A percentile compares a stretch with the other conserved stretches of the same genome.
These are phyloP conservation scores for Yamadazyma akitaensis DNA, from an alignment of 805 yeast species.

Conservation along the genomic window DNA sequence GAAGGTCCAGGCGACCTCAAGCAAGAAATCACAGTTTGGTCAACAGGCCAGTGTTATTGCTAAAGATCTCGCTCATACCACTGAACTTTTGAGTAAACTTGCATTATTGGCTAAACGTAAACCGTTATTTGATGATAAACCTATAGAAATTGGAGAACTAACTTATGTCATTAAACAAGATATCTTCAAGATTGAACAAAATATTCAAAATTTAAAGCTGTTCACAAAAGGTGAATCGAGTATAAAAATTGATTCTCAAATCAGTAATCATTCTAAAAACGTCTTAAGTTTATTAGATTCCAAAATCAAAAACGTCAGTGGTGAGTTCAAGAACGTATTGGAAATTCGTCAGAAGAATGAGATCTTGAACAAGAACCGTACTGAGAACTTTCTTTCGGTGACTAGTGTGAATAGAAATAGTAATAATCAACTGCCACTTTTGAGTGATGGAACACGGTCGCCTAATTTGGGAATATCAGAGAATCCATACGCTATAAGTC, in stretches of 20 bases:
- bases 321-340: constrained; percentile 85
- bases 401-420: constrained; percentile 21
- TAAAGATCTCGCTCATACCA: constrained; percentile 81
- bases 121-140: constrained; percentile 90
- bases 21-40: constrained; percentile 35
- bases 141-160: constrained; percentile 88
- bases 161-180: constrained; percentile 87
- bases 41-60: constrained; percentile 81
- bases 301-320: constrained; percentile 86
- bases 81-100: constrained; percentile 73
- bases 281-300: constrained; percentile 85
- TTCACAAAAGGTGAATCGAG: constrained; percentile 45
- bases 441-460: constrained; percentile 8
- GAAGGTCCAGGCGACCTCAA: constrained; percentile 20
- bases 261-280: constrained; percentile 72
- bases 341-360: constrained; percentile 85
- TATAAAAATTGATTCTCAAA: constrained; percentile 52
- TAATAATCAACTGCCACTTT: constrained; percentile 27
- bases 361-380: constrained; percentile 71
- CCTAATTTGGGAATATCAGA: constrained; percentile 21
- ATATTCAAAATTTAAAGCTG: constrained; percentile 58
- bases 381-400: constrained; percentile 75
- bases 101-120: constrained; percentile 85
- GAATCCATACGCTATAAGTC: constrained; percentile 29
- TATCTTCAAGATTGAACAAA: constrained; percentile 74